phyloP scores from a whole-genome alignment of 2,329 filamentous ascomycete species.

The Ceratocystis cubensis region DNA sequence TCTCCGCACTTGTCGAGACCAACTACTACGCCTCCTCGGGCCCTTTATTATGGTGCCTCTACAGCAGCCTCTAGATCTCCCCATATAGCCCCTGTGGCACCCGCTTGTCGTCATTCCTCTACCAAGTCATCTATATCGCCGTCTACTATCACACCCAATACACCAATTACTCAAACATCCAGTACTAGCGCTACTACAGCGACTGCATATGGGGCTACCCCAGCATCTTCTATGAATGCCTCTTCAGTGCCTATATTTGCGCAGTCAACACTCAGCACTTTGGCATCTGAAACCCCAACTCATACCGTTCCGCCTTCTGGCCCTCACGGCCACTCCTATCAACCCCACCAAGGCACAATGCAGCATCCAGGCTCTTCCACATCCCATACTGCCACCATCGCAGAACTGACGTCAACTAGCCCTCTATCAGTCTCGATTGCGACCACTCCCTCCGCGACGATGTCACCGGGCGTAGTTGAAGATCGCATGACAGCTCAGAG shows the following conservation, averaged over 20 bases:
- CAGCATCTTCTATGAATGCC: not conserved
- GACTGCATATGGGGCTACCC: not conserved
- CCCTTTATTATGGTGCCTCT: slow-evolving; percentile 19
- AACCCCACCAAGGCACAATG: not conserved
- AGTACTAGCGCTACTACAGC: not conserved
- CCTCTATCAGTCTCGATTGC: slow-evolving; percentile 2
- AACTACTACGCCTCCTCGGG: slow-evolving; percentile 17
- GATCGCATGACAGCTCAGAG: not conserved
- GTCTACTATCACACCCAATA: not conserved
- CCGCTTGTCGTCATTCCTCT: slow-evolving; percentile 16
- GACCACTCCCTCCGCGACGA: slow-evolving; percentile 1
- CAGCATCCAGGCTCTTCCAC: not conserved
- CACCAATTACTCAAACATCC: not conserved
- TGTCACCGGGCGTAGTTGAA: slow-evolving; percentile 3
- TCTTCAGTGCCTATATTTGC: not conserved
- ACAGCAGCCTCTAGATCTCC: slow-evolving; percentile 18
- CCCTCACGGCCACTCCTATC: not conserved
- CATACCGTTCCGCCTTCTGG: not conserved
- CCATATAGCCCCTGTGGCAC: slow-evolving; percentile 7
- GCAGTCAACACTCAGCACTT: not conserved
- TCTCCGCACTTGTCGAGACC: slow-evolving; percentile 21
- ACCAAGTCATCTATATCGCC: slow-evolving; percentile 15
- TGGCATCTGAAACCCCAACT: not conserved
- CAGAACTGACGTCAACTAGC: not conserved
- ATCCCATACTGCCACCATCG: not conserved